Conservation (phyloP, 2,329 filamentous ascomycete species). For the Arthrobotrys pseudoclavata region DNA sequence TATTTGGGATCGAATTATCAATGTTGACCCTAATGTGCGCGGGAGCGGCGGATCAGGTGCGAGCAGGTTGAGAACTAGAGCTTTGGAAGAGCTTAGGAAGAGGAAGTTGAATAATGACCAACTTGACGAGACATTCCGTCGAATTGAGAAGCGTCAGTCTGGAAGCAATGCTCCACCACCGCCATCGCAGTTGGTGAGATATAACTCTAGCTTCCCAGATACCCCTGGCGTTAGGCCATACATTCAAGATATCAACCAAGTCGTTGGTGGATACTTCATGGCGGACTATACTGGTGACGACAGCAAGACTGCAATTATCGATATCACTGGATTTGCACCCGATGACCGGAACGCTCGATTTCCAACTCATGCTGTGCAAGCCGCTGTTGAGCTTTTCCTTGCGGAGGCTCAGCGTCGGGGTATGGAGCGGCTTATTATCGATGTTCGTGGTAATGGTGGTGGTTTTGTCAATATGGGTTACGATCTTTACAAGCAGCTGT, state of each 20-base stretch:
- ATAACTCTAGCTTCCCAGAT: slow-evolving; percentile 43
- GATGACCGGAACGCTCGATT: slow-evolving; percentile 41
- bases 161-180: slow-evolving; percentile 25
- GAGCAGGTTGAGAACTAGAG: slow-evolving; percentile 14
- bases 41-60: not conserved
- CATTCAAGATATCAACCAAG: slow-evolving; percentile 54
- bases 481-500: slow-evolving; percentile 71
- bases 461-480: slow-evolving; percentile 70
- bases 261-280: slow-evolving; percentile 56
- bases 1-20: slow-evolving; percentile 50
- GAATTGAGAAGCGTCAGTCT: slow-evolving; percentile 44
- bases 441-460: slow-evolving; percentile 74
- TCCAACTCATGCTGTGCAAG: slow-evolving; percentile 49
- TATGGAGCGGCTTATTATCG: slow-evolving; percentile 72
- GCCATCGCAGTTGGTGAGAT: slow-evolving; percentile 27
- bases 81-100: slow-evolving; percentile 34
- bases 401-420: slow-evolving; percentile 68
- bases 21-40: slow-evolving; percentile 18
- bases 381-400: slow-evolving; percentile 61
- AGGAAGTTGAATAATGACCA: slow-evolving; percentile 21
- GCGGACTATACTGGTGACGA: slow-evolving; percentile 42
- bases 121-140: slow-evolving; percentile 11
- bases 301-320: slow-evolving; percentile 44
- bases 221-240: slow-evolving; percentile 46
- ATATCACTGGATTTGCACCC: slow-evolving; percentile 53